Base-by-base conservation (phyloP, 2,329 filamentous ascomycete species). In the Sclerotinia nivalis region DNA sequence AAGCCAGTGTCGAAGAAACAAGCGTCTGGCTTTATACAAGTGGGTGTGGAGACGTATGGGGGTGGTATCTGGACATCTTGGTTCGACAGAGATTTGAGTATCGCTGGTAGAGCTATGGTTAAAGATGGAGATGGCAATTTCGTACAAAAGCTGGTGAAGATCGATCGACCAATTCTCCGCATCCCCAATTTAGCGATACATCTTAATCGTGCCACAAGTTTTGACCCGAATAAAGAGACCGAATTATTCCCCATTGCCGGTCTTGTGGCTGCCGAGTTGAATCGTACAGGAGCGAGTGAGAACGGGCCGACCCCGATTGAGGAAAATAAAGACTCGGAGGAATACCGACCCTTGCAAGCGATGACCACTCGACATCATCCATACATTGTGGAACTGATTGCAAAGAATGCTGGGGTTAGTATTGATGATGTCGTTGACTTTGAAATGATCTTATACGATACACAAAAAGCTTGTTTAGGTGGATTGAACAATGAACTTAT, bases 21-120 rank as follows among this genome's bases (percentile, higher is more conserved):
- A 77, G 89, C 87, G 69, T 91, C 92, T 73, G 95, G 95, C 18
- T 99, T 96, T 80, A 82, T 97, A 73, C 96, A 99, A 82, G 90
- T 99, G 70, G 96, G 94, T 67, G 95, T 97, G 66, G 96, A 99
- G 84, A 95, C 93, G 1, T 99, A 99, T 78, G 96, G 96, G 67
- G 96, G 96, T 72, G 96, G 96, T 69, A 90, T 98, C 77, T 98
- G 95, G 95, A 94, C 97, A 81, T 97, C 93, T 60, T 99, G 91
- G 96, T 99, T 99, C 78, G 96, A 99, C 80, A 90, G 96, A 65
- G 96, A 99, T 80, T 84, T 99, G 72, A 91, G 92, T 76, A 89
- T 98, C 68, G 96, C 96, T 45, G 96, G 96, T 12, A 87, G 96
- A 71, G 92, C 92, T 20, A 90, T 98, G 84, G 92, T 96, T 69